Base-by-base conservation (phyloP, 2,329 filamentous ascomycete genomes). In the Pleomassaria siparia region DNA sequence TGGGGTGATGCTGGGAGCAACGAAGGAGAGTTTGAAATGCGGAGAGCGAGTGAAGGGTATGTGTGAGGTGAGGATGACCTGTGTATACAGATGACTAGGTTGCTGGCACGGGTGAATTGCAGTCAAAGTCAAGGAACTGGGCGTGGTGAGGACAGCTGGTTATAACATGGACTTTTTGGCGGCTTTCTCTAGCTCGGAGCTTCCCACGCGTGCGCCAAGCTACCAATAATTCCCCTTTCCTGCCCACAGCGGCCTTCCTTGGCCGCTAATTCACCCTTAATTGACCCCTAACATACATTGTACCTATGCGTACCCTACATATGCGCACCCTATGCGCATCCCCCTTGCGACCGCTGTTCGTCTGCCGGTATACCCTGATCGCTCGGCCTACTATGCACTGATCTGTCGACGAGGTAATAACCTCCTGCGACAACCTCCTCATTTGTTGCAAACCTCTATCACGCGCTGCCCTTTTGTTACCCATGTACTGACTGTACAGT, bases 391-490 rank as follows among this genome's bases (percentile, higher is more conserved):
- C n/a, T n/a, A 55, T 54, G 49, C 43, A 56, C 57, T 62, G 50
- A 58, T 63, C 35, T 36, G 39, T 43, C 26, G 47, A 47, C 48
- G 45, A 53, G 47, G 56, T 58, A 53, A 61, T 56, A 55, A 63
- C 43, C 58, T 55, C 29, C 21, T 39, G 46, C 50, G 18, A 28
- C 39, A 37, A 24, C 40, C 33, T 22, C 26, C 26, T 46, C 39
- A 57, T 57, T 58, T 54, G 53, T 48, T 55, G 49, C 50, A 55
- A 49, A 51, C 35, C n/a, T n/a, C 24, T 47, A 59, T 65, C 59
- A 63, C 61, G 62, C 60, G 59, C 40, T 40, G 50, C 32, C 36
- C 47, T 44, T 47, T 46, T 16, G 35, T 40, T 43, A 30, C 39
- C 33, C 39, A n/a, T n/a, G n/a, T n/a, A n/a, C n/a, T n/a, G n/a